These are phyloP conservation scores for Pichia cephalocereana DNA, from an alignment of 805 yeast genomes.

Conservation along the genomic window DNA sequence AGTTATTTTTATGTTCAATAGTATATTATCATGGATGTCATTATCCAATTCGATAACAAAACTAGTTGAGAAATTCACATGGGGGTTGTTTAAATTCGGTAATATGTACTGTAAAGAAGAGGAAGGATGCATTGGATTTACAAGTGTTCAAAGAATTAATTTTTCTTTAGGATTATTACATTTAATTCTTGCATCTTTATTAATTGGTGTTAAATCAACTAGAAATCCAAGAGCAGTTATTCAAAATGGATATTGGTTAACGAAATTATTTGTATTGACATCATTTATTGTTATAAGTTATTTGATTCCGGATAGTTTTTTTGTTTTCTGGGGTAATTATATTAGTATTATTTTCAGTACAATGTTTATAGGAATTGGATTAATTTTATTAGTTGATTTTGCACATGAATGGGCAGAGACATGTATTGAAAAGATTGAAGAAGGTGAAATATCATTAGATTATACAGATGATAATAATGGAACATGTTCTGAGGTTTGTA, in stretches of 20 bases:
- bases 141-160: constrained; percentile 87
- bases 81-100: constrained; percentile 56
- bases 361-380: constrained; percentile 78
- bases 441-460: constrained; percentile 48
- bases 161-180: constrained; percentile 82
- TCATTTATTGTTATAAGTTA: constrained; percentile 53
- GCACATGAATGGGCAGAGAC: constrained; percentile 99
- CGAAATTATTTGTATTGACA: constrained; percentile 57
- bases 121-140: constrained; percentile 78
- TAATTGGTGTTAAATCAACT: constrained; percentile 71
- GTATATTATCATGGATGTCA: constrained; percentile 86
- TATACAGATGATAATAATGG: constrained; percentile 28
- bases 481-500: constrained; percentile 8
- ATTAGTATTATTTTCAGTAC: constrained; percentile 79
- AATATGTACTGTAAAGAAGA: constrained; percentile 54
- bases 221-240: constrained; percentile 67
- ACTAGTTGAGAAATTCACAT: constrained; percentile 61
- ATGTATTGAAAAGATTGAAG: constrained; percentile 83
- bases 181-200: constrained; percentile 52
- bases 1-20: constrained; percentile 61
- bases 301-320: constrained; percentile 79
- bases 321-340: constrained; percentile 84
- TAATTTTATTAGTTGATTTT: constrained; percentile 85
- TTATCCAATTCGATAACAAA: constrained; percentile 70
- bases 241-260: constrained; percentile 90